A percentile compares a stretch with the other conserved stretches of the same genome.
phyloP scores from a whole-genome alignment of 768 basidiomycete genomes.

The Cyclocybe aegerita region DNA sequence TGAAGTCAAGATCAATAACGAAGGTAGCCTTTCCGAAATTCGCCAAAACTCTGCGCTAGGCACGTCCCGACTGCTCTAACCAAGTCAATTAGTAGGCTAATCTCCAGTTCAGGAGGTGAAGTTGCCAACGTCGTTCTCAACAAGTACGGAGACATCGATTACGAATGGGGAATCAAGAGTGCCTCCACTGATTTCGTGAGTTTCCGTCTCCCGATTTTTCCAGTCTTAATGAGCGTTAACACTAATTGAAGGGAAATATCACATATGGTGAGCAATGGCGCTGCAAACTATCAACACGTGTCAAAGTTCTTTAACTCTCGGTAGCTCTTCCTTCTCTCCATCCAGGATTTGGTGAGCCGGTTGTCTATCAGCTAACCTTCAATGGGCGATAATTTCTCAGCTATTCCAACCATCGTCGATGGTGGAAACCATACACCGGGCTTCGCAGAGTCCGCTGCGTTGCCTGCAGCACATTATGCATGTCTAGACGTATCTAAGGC shows the following conservation, averaged over 20 bases:
- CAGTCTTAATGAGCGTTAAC: not conserved
- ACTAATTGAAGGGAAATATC: constrained; percentile 58
- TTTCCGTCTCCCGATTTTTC: constrained; percentile 2
- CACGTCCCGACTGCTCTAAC: constrained; percentile 16
- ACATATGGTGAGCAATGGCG: constrained; percentile 56
- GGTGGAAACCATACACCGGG: constrained; percentile 79
- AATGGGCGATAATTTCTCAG: constrained; percentile 29
- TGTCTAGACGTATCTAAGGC: constrained; percentile 69
- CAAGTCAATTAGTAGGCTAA: not conserved
- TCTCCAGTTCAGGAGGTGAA: constrained; percentile 48
- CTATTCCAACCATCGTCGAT: constrained; percentile 69
- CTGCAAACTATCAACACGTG: not conserved
- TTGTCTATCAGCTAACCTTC: not conserved
- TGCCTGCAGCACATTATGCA: constrained; percentile 60
- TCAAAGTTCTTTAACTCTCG: not conserved
- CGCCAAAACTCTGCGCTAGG: constrained; percentile 68
- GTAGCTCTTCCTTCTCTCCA: constrained; percentile 66
- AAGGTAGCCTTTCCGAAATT: constrained; percentile 49
- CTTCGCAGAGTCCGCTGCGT: constrained; percentile 66
- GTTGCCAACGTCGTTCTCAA: constrained; percentile 60
- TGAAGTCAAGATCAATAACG: constrained; percentile 39
- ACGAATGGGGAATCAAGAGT: constrained; percentile 62
- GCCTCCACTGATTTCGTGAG: constrained; percentile 86
- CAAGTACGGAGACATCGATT: constrained; percentile 62
- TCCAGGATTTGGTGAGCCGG: constrained; percentile 56